Evolutionary conservation across 345 rosid species (phyloP), one percentile per base, ranked within the genome.

Genomic region (Lumnitzera racemosa): DNA sequence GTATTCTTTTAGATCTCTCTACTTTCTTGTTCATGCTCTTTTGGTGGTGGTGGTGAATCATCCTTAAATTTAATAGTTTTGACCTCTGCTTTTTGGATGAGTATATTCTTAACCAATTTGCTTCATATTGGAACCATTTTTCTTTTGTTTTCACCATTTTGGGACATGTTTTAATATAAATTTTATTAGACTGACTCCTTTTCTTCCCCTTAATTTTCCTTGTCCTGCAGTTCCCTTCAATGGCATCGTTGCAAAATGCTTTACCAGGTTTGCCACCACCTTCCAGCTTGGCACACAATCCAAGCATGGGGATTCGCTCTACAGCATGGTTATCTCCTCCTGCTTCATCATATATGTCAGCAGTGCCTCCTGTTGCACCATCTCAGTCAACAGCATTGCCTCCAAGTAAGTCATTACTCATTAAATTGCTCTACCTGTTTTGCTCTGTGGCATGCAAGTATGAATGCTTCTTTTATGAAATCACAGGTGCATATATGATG

Each of bases 191-290:
- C 4, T 61, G 10, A 59, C 4, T 48, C 15, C 5, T 48, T 6
- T 14, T 29, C 14, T 47, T n/a, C 25, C 12, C 16, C 29, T 36
- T 65, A 27, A 2, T 67, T 17, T 46, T 66, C 54, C 60, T 61
- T 59, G 15, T 61, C 62, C n/a, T 85, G 74, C 65, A 81, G 91
- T 94, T 90, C 71, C 95, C 94, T 76, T 80, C 94, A 59, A 76
- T 90, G 89, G 72, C 67, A 20, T 53, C 96, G 59, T 67, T 84
- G 61, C 91, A 84, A 76, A 71, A 85, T 67, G 87, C 87, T 56
- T 63, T 87, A 61, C 90, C 83, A 52, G 79, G 68, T 67, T 49
- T 70, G 59, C 71, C 83, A 57, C 80, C 83, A 11, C 68, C 83
- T 71, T 61, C 81, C 10, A 76, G 81, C 47, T 55, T 79, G 27